Conservation (phyloP, 306 rosid species). For the Cyclanthera cordifolia region DNA sequence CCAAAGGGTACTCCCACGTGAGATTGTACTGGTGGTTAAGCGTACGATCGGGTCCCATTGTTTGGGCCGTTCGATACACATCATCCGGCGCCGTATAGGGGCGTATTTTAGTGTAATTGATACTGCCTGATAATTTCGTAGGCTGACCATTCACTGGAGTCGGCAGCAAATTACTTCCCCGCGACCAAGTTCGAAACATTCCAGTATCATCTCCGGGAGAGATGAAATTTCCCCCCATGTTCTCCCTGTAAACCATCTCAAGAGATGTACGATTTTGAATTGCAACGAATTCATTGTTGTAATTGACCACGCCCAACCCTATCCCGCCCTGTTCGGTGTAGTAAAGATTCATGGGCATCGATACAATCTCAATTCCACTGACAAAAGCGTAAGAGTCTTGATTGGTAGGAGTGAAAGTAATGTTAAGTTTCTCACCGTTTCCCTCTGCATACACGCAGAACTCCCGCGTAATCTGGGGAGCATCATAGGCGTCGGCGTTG, state of each 20-base stretch:
- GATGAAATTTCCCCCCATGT: not conserved
- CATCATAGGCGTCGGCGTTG: too few relatives aligned
- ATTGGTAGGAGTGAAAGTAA: not conserved
- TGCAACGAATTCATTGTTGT: too few relatives aligned
- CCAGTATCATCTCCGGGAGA: not conserved
- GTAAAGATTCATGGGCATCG: not conserved
- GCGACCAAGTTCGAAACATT: conserved; percentile 15
- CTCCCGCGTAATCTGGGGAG: not conserved
- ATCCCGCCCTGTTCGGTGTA: too few relatives aligned
- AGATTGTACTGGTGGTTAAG: conserved; percentile 13
- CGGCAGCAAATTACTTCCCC: not conserved
- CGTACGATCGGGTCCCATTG: not conserved
- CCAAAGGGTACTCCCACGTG: conserved; percentile 22
- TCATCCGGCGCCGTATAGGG: conserved; percentile 1
- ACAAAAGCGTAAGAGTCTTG: not conserved
- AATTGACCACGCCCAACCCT: too few relatives aligned
- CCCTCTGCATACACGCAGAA: not conserved
- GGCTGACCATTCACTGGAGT: too few relatives aligned
- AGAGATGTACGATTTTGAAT: not conserved
- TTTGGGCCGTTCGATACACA: conserved; percentile 14
- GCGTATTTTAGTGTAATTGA: not conserved
- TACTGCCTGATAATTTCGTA: too few relatives aligned
- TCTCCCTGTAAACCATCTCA: not conserved
- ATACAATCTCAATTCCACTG: not conserved
- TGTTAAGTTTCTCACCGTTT: not conserved